Conservation (phyloP, 169 alveolate species). For the Amoebophrya sp. region DNA sequence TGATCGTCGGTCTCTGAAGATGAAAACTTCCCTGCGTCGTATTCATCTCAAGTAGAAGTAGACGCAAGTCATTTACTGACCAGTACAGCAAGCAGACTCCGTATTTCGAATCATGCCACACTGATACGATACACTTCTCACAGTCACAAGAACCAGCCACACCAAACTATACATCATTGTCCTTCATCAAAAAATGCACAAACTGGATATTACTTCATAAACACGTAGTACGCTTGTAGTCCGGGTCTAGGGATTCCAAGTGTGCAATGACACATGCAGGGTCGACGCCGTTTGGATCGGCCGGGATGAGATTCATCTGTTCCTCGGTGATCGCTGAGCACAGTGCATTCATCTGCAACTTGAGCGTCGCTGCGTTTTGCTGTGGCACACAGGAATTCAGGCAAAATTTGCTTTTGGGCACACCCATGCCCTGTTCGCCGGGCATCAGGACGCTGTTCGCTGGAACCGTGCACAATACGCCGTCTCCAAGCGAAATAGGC, state of each 20-base stretch:
- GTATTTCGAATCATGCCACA: no score
- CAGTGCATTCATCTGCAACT: not conserved
- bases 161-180: no score
- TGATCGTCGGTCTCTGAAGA: no score
- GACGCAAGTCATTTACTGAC: no score
- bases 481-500: not conserved
- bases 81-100: no score
- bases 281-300: not conserved
- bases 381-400: not conserved
- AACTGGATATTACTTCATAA: not conserved
- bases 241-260: not conserved
- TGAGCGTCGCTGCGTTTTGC: not conserved
- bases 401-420: not conserved
- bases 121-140: no score
- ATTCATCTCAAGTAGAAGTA: no score
- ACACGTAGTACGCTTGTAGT: not conserved
- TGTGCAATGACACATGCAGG: not conserved
- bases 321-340: not conserved
- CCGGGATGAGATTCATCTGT: not conserved
- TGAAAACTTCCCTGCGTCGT: no score
- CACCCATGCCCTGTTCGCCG: not conserved
- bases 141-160: no score
- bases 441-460: not conserved
- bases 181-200: no score
- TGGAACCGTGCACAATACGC: not conserved